A percentile compares a stretch with the other conserved stretches of the same genome.
These are phyloP conservation scores for Fusarium succisae DNA, from an alignment of 2,329 filamentous ascomycete genomes.

Conservation along the genomic window DNA sequence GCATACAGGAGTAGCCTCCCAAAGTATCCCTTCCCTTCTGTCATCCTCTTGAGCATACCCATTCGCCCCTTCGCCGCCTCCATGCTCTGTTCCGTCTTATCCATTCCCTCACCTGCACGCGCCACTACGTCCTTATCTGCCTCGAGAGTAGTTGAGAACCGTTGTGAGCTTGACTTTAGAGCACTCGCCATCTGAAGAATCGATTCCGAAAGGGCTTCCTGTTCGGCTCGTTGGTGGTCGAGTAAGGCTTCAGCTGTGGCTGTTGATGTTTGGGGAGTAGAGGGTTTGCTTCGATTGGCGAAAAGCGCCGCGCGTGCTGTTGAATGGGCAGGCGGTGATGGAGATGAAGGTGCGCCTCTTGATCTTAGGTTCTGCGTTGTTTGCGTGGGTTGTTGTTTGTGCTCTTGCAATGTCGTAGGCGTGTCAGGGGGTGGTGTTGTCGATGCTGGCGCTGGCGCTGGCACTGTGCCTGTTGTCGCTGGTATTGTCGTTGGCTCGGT, in stretches of 20 bases:
- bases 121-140: constrained; percentile 75
- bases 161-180: constrained; percentile 78
- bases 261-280: constrained; percentile 52
- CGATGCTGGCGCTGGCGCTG: constrained; percentile 11
- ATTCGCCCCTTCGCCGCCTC: constrained; percentile 80
- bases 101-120: constrained; percentile 77
- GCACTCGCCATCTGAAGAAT: constrained; percentile 82
- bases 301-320: constrained; percentile 57
- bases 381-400: constrained; percentile 41
- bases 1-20: constrained; percentile 84
- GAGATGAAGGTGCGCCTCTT: constrained; percentile 40
- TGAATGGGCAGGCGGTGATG: constrained; percentile 42
- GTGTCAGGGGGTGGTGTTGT: constrained; percentile 20
- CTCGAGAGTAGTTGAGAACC: constrained; percentile 77
- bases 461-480: constrained; percentile 8
- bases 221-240: constrained; percentile 80
- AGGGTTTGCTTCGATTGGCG: constrained; percentile 50
- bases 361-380: constrained; percentile 50
- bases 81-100: constrained; percentile 79
- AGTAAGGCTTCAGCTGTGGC: constrained; percentile 76
- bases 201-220: constrained; percentile 82
- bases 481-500: constrained; percentile 50
- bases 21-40: constrained; percentile 89
- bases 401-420: constrained; percentile 11
- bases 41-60: constrained; percentile 80